Evolutionary conservation across 2,329 filamentous ascomycete genomes (phyloP).

Genomic region (Mariannaea sp.): DNA sequence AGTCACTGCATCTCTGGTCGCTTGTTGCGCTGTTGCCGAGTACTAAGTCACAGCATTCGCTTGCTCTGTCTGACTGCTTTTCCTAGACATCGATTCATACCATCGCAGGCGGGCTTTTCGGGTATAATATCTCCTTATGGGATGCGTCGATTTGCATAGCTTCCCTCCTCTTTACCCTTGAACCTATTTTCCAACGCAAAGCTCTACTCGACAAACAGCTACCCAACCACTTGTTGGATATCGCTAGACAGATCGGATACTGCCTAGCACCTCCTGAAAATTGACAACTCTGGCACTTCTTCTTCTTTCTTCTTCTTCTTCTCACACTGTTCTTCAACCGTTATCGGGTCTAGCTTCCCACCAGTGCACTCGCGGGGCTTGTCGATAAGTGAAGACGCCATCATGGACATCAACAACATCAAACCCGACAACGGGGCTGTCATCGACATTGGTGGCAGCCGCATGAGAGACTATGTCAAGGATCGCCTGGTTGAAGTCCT

Average conservation of each 20-base stretch:
- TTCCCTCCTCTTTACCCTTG: slow-evolving; percentile 19
- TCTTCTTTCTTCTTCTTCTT: neutral
- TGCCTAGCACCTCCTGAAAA: neutral
- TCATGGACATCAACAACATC: slow-evolving; percentile 24
- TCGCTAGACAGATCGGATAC: neutral
- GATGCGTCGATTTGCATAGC: slow-evolving; percentile 22
- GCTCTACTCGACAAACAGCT: slow-evolving; percentile 2
- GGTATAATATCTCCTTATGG: slow-evolving; percentile 35
- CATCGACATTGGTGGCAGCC: slow-evolving; percentile 46
- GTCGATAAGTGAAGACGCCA: neutral
- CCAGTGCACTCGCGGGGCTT: neutral
- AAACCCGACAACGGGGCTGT: slow-evolving; percentile 41
- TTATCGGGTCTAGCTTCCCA: neutral
- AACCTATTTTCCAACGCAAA: slow-evolving; percentile 18
- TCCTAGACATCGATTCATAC: slow-evolving; percentile 20
- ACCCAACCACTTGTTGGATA: neutral
- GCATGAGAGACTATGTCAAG: slow-evolving; percentile 38
- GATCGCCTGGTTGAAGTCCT: slow-evolving; percentile 38
- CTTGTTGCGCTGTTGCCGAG: slow-evolving; percentile 15
- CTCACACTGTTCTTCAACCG: neutral
- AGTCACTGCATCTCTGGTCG: slow-evolving; percentile 26
- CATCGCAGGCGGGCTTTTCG: slow-evolving; percentile 7
- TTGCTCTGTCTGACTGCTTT: slow-evolving; percentile 10
- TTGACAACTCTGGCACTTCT: slow-evolving; percentile 6
- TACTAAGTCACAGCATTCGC: too few species aligned